A percentile compares a stretch with the other conserved stretches of the same genome.
Evolutionary conservation across 2,329 filamentous ascomycete genomes (phyloP).

Genomic region (Sclerotinia trifoliorum): DNA sequence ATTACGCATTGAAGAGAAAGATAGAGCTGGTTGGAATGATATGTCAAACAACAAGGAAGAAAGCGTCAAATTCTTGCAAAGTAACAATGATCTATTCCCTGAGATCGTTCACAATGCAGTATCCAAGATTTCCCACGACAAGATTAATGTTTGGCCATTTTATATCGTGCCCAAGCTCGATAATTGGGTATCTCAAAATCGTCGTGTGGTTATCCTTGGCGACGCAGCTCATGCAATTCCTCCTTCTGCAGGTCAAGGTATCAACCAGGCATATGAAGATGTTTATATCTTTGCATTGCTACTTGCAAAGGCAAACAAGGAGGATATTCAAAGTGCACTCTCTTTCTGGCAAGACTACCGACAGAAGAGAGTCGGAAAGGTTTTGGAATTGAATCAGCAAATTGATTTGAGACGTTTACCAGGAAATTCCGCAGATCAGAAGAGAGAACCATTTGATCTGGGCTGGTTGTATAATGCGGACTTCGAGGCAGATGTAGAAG

Average conservation of each 20-base stretch:
- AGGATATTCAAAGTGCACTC: constrained; percentile 37
- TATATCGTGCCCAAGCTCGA: constrained; percentile 46
- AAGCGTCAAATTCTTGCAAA: constrained; percentile 41
- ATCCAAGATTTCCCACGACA: constrained; percentile 39
- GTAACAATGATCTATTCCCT: constrained; percentile 40
- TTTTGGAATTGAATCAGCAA: constrained; percentile 49
- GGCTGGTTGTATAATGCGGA: constrained; percentile 26
- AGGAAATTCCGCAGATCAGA: constrained; percentile 38
- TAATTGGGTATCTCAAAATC: constrained; percentile 42
- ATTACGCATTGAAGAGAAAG: constrained; percentile 42
- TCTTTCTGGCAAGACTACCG: constrained; percentile 50
- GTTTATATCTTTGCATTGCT: constrained; percentile 47
- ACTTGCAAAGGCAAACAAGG: constrained; percentile 35
- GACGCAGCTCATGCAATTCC: constrained; percentile 52
- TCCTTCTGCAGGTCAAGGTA: constrained; percentile 48
- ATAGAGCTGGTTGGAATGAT: constrained; percentile 46
- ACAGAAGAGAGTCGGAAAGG: constrained; percentile 48
- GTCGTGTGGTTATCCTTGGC: constrained; percentile 47
- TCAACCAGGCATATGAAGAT: constrained; percentile 52
- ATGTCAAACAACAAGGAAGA: constrained; percentile 44
- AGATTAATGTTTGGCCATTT: constrained; percentile 49
- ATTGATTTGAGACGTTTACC: constrained; percentile 40
- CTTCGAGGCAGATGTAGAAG: constrained; percentile 23
- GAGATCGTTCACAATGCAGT: constrained; percentile 44
- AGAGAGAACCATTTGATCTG: constrained; percentile 44